Base-by-base conservation (phyloP, 768 basidiomycete genomes). In the Trametes sanguinea region DNA sequence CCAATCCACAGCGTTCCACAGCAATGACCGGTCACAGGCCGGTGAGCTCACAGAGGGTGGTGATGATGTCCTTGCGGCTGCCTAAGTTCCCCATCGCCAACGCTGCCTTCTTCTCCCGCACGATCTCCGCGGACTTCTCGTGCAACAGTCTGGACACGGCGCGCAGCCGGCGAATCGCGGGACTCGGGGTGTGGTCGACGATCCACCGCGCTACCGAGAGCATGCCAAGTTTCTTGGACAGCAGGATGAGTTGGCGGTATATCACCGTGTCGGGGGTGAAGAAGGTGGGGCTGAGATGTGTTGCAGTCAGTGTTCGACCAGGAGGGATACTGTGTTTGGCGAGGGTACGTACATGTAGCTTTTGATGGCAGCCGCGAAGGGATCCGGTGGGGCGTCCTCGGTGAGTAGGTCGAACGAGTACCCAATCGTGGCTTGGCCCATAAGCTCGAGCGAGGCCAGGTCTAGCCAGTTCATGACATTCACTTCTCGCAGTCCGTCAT, bases 91-190 rank as follows among this genome's bases (percentile, higher is more conserved):
- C 68, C 29, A 46, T 43, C 7, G 56, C 44, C 76, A 65, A 33
- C 54, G 73, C 73, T 29, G 54, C 59, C 54, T 76, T 72, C 64
- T 80, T 80, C 51, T 72, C 66, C 51, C 71, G 64, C 47, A 83
- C 66, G 40, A 84, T 80, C 3, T 69, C 68, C 39, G 64, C 59
- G 2, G 80, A 80, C 6, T 76, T 76, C 47, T 73, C 64, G 51
- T 82, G 73, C 77, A 83, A 79, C 4, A 77, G 71, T 64, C 82
- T 81, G 16, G 78, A 75, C 67, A 82, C 81, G 4, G 71, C 65
- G 56, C 76, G 76, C 14, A 82, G 72, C 53, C 75, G 76, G 48
- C 77, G 79, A 13, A 83, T 69, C 1, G 72, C 71, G 44, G 65
- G 57, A 56, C 74, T 66, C 0, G 81, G 82, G 1, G 69, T 74